phyloP scores from a whole-genome alignment of 2,329 filamentous ascomycete genomes.

The Didymella glomerata region DNA sequence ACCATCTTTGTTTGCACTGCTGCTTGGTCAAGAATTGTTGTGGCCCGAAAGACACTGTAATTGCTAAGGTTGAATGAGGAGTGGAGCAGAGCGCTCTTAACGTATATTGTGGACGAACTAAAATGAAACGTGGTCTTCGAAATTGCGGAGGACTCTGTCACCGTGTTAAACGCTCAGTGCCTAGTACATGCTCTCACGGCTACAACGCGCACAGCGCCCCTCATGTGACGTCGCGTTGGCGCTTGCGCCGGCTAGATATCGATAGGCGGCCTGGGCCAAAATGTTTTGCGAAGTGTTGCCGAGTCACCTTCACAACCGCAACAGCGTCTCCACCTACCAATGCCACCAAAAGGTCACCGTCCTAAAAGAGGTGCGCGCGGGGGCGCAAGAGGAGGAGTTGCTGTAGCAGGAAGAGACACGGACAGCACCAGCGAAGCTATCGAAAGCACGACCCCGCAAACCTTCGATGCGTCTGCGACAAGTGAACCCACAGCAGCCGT shows the following conservation, averaged over 20 bases:
- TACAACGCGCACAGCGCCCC: background rate
- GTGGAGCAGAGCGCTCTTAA: constrained; percentile 6
- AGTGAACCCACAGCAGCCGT: constrained; percentile 13
- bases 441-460: constrained; percentile 29
- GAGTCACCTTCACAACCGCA: constrained; percentile 20
- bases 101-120: constrained; percentile 14
- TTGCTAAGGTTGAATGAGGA: constrained; percentile 34
- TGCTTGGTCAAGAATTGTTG: constrained; percentile 18
- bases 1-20: constrained; percentile 39
- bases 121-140: constrained; percentile 8
- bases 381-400: constrained; percentile 31
- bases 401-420: constrained; percentile 23
- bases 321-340: constrained; percentile 24
- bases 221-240: constrained; percentile 35
- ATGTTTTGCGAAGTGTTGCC: constrained; percentile 25
- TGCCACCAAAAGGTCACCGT: constrained; percentile 45
- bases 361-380: constrained; percentile 34
- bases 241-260: constrained; percentile 29
- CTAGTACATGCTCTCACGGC: background rate
- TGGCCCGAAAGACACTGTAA: constrained; percentile 35
- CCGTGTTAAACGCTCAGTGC: background rate
- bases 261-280: constrained; percentile 38
- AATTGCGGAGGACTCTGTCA: background rate
- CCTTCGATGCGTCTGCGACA: constrained; percentile 21
- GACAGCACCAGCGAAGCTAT: constrained; percentile 24